A percentile compares a stretch with the other conserved stretches of the same genome.
Evolutionary conservation across 768 basidiomycete genomes (phyloP).

Genomic region (Fistulinella prunicolor): DNA sequence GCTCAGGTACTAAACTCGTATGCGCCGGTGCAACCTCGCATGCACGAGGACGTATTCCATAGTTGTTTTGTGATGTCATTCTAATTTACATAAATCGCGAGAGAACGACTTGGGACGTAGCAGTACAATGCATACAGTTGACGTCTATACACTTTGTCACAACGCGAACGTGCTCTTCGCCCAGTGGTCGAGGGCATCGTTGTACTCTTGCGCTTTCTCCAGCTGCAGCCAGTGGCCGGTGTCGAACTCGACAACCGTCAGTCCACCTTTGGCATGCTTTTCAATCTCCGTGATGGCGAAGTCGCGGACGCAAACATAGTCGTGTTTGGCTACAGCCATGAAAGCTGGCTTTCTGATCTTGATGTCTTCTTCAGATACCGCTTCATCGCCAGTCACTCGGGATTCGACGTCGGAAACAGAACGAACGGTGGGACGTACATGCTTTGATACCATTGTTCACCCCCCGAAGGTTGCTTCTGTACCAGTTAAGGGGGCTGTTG

Average conservation of each 20-base stretch:
- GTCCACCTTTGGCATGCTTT: slow-evolving; percentile 26
- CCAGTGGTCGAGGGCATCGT: slow-evolving; percentile 37
- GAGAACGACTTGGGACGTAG: neutral
- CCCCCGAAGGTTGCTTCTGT: slow-evolving; percentile 29
- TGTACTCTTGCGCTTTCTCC: slow-evolving; percentile 34
- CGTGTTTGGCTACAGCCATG: slow-evolving; percentile 35
- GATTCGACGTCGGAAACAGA: neutral
- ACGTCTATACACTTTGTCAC: slow-evolving; percentile 12
- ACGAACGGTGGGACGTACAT: slow-evolving; percentile 16
- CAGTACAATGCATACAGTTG: slow-evolving; percentile 1
- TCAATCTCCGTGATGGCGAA: slow-evolving; percentile 23
- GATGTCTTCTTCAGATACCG: slow-evolving; percentile 23
- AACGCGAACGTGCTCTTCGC: slow-evolving; percentile 16
- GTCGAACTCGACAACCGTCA: slow-evolving; percentile 34
- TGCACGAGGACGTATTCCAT: neutral
- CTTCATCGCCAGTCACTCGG: slow-evolving; percentile 10
- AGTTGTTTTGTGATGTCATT: neutral
- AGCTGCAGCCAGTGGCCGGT: slow-evolving; percentile 39
- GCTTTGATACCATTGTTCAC: slow-evolving; percentile 29
- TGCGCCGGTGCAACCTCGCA: slow-evolving; percentile 3
- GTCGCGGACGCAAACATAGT: slow-evolving; percentile 32
- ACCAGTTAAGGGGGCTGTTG: slow-evolving; percentile 37
- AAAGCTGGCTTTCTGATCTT: slow-evolving; percentile 37
- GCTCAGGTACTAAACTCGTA: slow-evolving; percentile 28
- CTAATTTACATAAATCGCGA: neutral